phyloP scores from a whole-genome alignment of 2,329 filamentous ascomycete genomes.

The Colletotrichum noveboracense region DNA sequence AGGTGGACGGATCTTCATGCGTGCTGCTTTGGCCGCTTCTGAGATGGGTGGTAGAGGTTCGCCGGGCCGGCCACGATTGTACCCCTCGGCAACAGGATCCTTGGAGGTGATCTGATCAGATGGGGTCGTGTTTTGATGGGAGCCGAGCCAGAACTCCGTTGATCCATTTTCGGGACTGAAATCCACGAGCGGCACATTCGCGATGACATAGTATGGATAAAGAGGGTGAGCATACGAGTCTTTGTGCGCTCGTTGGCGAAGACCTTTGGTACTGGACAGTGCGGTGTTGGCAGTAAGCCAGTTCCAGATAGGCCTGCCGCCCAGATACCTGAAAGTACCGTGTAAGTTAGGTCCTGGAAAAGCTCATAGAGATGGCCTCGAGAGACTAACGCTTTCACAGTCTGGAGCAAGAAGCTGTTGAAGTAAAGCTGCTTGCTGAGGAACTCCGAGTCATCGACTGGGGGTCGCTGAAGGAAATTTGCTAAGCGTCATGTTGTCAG shows the following conservation, averaged over 20 bases:
- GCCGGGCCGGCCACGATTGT: neutral
- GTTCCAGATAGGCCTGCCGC: neutral
- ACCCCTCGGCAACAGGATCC: neutral
- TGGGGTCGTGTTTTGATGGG: conserved; percentile 39
- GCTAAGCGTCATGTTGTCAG: neutral
- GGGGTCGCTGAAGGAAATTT: neutral
- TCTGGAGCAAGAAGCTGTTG: neutral
- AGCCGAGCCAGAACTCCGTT: conserved; percentile 65
- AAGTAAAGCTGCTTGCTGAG: neutral
- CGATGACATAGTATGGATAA: neutral
- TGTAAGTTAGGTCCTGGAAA: neutral
- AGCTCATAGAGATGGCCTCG: neutral
- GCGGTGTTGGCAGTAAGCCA: neutral
- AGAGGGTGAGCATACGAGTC: neutral
- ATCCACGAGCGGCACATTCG: conserved; percentile 49
- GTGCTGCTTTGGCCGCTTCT: conserved; percentile 41
- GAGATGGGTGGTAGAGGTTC: neutral
- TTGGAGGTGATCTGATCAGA: conserved; percentile 45
- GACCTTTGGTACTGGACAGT: neutral
- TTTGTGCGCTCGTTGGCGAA: neutral
- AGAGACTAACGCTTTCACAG: neutral
- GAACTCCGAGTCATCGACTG: neutral
- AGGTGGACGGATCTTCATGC: conserved; percentile 43
- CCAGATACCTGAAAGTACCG: neutral
- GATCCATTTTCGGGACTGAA: conserved; percentile 58